Conservation (phyloP, 306 rosid genomes). For the Rosa multiflora region DNA sequence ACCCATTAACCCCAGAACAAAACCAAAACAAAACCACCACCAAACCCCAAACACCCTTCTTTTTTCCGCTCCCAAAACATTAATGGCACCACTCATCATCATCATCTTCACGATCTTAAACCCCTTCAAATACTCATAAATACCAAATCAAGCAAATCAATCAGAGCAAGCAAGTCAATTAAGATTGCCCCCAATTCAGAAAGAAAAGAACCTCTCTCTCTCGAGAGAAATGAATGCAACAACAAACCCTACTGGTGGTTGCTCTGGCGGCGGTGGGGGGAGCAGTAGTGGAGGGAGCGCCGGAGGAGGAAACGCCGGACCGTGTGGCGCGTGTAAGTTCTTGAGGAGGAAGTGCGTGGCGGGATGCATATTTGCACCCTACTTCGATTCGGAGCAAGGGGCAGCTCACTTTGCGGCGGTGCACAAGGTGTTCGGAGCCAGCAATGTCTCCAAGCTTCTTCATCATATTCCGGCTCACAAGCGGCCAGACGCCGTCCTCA, state of each 20-base stretch:
- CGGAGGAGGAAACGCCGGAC: slow-evolving; percentile 45
- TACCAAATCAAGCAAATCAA: neutral
- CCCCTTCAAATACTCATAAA: slow-evolving; percentile 21
- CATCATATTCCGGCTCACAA: slow-evolving; percentile 67
- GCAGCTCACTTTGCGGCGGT: slow-evolving; percentile 89
- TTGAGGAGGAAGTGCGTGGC: slow-evolving; percentile 74
- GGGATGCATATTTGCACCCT: slow-evolving; percentile 88
- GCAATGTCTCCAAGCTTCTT: slow-evolving; percentile 88
- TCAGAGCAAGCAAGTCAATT: neutral
- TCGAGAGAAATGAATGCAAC: slow-evolving; percentile 49
- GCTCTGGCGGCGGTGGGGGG: slow-evolving; percentile 13
- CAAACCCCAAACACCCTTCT: slow-evolving; percentile 44
- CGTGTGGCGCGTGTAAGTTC: slow-evolving; percentile 96
- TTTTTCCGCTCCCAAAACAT: slow-evolving; percentile 10
- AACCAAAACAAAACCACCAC: slow-evolving; percentile 55
- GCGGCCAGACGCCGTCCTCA: slow-evolving; percentile 82
- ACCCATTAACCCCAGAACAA: slow-evolving; percentile 30
- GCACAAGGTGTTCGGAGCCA: slow-evolving; percentile 93
- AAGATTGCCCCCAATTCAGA: neutral
- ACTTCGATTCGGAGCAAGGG: slow-evolving; percentile 92
- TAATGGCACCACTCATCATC: slow-evolving; percentile 12
- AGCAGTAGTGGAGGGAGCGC: slow-evolving; percentile 15
- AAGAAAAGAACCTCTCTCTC: neutral
- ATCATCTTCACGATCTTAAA: slow-evolving; percentile 9
- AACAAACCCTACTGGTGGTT: slow-evolving; percentile 46